Evolutionary conservation across 2,329 filamentous ascomycete genomes (phyloP), one percentile per base, ranked within the genome.

Genomic region (Fusarium sp.): DNA sequence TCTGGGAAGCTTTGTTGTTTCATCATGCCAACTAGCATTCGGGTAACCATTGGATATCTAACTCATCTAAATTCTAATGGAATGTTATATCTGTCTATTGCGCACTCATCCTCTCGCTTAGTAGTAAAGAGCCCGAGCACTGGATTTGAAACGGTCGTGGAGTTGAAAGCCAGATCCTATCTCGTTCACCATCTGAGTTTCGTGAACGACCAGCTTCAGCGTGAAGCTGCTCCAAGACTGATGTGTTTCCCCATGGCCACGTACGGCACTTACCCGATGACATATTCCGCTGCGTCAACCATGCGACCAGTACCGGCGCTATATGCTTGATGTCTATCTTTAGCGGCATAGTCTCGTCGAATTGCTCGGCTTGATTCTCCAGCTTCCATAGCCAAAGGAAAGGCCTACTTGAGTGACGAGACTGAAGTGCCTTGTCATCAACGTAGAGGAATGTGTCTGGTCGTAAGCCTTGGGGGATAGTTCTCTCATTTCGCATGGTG

Each of bases 101-200:
- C 27, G 2, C 27, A 27, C 27, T 27, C 27, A 27, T 27, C 27
- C 27, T 58, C 9, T 72, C 78, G 4, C 78, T 71, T 2, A 76
- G 81, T 42, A 89, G 75, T 12, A 77, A 71, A 61, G 20, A 14
- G 13, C 20, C 11, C 5, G 27, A 25, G 11, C 12, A 4, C n/a
- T 13, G 3, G 9, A 5, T 20, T 25, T 31, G 14, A 15, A 31
- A 9, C 2, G 13, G 31, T n/a, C 18, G 6, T 14, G 7, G 41
- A 49, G 4, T 17, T 18, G 6, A 11, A 29, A 18, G 18, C 8
- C 14, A 29, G 31, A 27, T 18, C 1, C 10, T 14, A 36, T 9
- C 18, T 47, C 14, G 5, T 47, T 35, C 11, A 35, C 14, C 7
- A 5, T 13, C 14, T 7, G 11, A 33, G 18, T 14, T 36, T 12